Base-by-base conservation (phyloP, 139 green algal genomes). In the Chlorella vulgaris region DNA sequence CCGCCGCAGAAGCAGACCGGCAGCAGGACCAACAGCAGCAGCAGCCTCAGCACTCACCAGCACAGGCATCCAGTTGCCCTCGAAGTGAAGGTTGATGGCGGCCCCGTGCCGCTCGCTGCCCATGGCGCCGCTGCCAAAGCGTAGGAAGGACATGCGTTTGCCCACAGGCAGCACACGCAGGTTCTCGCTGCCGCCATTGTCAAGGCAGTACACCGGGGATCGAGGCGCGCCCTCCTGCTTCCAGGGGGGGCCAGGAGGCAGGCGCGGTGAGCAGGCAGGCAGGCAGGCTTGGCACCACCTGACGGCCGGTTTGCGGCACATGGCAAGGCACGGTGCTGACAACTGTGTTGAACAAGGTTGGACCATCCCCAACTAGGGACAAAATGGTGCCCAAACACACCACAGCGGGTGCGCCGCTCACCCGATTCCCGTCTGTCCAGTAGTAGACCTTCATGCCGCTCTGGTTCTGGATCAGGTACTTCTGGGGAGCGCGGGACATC, bases 401-500 rank as follows among this genome's bases (percentile, higher is more conserved):
- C n/a, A n/a, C n/a, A n/a, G n/a, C n/a, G n/a, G n/a, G n/a, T n/a
- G n/a, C n/a, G n/a, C n/a, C n/a, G n/a, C 70, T 26, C 60, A 58
- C 74, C 81, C 50, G 33, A 26, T 19, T 36, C 15, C 62, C 36
- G n/a, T 89, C 86, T 2, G 83, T 84, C 91, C 90, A 97, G 83
- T 97, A 97, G 84, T 88, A 95, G 7, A 95, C 66, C 7, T 80
- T 69, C 71, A 93, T 82, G 29, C 93, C 93, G 19, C 89, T 92
- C 76, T 94, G 88, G 81, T 97, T 97, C 71, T 94, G 90, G 70
- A 97, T 95, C 24, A 95, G 85, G 84, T 96, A 97, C 73, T 93
- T 89, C 82, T 95, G 91, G 1, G 93, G 93, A 10, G 94, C 87
- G 7, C 91, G 86, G 3, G 78, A 78, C 26, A 79, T 53, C 10